Evolutionary conservation across 2,329 filamentous ascomycete genomes (phyloP), one percentile per base, ranked within the genome.

Genomic region (Metarhizium sp.): DNA sequence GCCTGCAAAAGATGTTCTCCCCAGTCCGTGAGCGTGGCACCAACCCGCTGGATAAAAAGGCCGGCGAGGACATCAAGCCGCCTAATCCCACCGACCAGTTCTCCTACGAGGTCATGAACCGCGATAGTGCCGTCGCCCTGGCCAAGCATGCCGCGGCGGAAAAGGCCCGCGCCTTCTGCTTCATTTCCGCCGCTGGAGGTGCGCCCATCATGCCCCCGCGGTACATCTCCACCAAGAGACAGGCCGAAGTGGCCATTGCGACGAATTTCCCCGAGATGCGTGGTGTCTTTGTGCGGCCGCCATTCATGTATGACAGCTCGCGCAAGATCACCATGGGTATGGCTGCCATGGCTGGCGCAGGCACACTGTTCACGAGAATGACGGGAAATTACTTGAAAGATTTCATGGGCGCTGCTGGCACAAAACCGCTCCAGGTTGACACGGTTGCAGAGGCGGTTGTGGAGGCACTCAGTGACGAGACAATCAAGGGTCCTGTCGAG

Each of bases 71-170:
- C 58, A 78, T 92, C 61, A 78, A 79, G 61, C 80, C 85, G 1
- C 77, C 84, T 53, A 85, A 88, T 69, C 80, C 76, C 49, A 84
- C 85, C 62, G 85, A 85, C 30, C 88, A 94, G 72, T 78, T 96
- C 64, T 96, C 92, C 18, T 99, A 99, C 75, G 94, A 97, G 75
- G 79, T 91, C 58, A 96, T 99, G 90, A 99, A 99, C 74, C 82
- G 94, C 56, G 92, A 97, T 73, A 83, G 77, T 74, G 92, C 92
- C 50, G 83, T 97, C 58, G 81, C 86, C 54, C 79, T 96, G 14
- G 94, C 92, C 14, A 84, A 86, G 65, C 88, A 92, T 67, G 85
- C 91, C 2, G 78, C 79, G 30, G 74, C 74, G 38, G 81, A 83
- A 57, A 78, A 82, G 40, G 85, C 86, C 14, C 73, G 78, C 18